Evolutionary conservation across 495 filamentous ascomycete species (phyloP).

Genomic region (Patellaria atrata): DNA sequence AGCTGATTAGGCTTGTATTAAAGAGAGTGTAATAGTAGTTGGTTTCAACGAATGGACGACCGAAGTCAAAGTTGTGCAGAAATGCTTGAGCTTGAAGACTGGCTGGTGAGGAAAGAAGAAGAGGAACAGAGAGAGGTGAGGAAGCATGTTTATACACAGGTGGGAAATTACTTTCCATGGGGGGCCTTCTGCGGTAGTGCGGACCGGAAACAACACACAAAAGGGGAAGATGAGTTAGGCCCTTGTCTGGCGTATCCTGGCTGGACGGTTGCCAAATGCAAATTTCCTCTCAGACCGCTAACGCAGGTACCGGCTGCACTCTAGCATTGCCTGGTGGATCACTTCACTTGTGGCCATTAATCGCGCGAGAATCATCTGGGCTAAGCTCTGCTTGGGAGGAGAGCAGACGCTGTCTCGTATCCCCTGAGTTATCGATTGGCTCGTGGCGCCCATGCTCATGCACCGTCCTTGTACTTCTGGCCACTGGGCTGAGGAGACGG

Average conservation of each 20-base stretch:
- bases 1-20: too few species aligned
- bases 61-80: conserved; percentile 13
- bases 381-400: too few species aligned
- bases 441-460: too few species aligned
- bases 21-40: conserved; percentile 16
- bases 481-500: too few species aligned
- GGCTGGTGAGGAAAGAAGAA: conserved; percentile 12
- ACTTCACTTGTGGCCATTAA: too few species aligned
- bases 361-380: too few species aligned
- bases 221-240: conserved; percentile 6
- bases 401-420: too few species aligned
- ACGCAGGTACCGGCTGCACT: conserved; percentile 18
- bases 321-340: too few species aligned
- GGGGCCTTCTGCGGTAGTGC: conserved; percentile 18
- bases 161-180: conserved; percentile 15
- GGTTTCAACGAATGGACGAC: conserved; percentile 20
- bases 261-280: conserved; percentile 5
- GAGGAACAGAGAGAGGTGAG: conserved; percentile 1
- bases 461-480: too few species aligned
- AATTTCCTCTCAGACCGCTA: conserved; percentile 3
- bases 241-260: conserved; percentile 2
- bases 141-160: conserved; percentile 10
- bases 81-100: conserved; percentile 16
- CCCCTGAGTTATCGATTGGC: too few species aligned
- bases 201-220: conserved; percentile 13